phyloP scores from a whole-genome alignment of 2,329 filamentous ascomycete genomes.

The Juglanconis oblonga region DNA sequence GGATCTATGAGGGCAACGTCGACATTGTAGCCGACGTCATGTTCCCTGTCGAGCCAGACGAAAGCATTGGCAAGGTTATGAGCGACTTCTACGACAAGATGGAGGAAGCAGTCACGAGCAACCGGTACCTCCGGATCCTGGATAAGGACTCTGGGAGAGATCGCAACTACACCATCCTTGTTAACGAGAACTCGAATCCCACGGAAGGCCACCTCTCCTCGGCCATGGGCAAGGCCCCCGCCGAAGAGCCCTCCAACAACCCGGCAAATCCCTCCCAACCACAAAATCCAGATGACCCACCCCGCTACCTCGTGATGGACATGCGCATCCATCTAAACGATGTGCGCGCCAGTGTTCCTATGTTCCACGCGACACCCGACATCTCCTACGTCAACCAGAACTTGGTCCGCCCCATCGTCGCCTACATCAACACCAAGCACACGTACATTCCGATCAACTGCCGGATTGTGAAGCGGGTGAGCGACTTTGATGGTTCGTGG shows the following conservation, averaged over 20 bases:
- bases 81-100: constrained; percentile 96
- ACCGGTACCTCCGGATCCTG: constrained; percentile 61
- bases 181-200: constrained; percentile 13
- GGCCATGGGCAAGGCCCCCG: constrained; percentile 2
- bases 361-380: constrained; percentile 73
- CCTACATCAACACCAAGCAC: constrained; percentile 93
- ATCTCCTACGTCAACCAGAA: constrained; percentile 96
- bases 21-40: constrained; percentile 96
- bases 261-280: constrained; percentile 11
- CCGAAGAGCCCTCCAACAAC: constrained; percentile 1
- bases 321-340: constrained; percentile 93
- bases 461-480: constrained; percentile 82
- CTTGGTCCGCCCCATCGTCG: constrained; percentile 90
- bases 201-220: constrained; percentile 12
- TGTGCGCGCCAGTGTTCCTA: constrained; percentile 84
- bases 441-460: constrained; percentile 96
- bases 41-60: constrained; percentile 84
- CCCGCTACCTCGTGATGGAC: constrained; percentile 87
- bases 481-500: constrained; percentile 95
- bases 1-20: constrained; percentile 96
- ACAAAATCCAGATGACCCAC: constrained; percentile 49
- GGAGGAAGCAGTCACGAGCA: constrained; percentile 84
- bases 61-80: constrained; percentile 89
- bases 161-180: constrained; percentile 20
- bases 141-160: constrained; percentile 40